These are phyloP conservation scores for Lanmaoa pseudosensibilis DNA, from an alignment of 768 basidiomycete species.

Conservation along the genomic window DNA sequence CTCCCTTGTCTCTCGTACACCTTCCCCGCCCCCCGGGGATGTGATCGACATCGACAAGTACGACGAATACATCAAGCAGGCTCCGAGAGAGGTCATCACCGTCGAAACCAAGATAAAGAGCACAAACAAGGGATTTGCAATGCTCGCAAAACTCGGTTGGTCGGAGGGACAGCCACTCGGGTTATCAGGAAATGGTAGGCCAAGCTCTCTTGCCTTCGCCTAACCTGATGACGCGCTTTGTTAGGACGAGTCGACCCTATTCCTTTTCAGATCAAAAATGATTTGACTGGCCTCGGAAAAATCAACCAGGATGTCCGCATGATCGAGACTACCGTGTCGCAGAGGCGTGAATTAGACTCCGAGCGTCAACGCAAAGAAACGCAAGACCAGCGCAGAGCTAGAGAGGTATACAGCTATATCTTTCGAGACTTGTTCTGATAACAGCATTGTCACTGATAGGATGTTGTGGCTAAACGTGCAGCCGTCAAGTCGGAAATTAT, in stretches of 20 bases:
- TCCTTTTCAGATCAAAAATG: constrained; percentile 77
- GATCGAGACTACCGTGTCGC: constrained; percentile 83
- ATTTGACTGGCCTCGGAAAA: constrained; percentile 79
- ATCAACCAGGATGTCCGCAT: constrained; percentile 75
- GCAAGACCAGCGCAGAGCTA: constrained; percentile 67
- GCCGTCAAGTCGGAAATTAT: constrained; percentile 70
- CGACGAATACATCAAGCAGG: constrained; percentile 58
- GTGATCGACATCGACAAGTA: constrained; percentile 63
- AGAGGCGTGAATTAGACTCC: constrained; percentile 76
- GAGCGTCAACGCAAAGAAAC: constrained; percentile 81
- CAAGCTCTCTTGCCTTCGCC: neutral
- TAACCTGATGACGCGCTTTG: neutral
- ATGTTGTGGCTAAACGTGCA: constrained; percentile 58
- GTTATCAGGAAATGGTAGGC: constrained; percentile 69
- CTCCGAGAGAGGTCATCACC: constrained; percentile 66
- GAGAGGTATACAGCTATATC: constrained; percentile 53
- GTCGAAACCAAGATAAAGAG: constrained; percentile 79
- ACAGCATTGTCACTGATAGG: constrained; percentile 39
- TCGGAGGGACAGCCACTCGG: constrained; percentile 76
- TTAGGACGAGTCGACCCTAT: constrained; percentile 80
- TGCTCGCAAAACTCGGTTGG: constrained; percentile 85
- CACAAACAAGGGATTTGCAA: constrained; percentile 76
- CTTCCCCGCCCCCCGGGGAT: constrained; percentile 59
- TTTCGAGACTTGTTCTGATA: constrained; percentile 9
- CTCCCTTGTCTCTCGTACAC: constrained; percentile 72